These are phyloP conservation scores for Penicillium sp. DNA, from an alignment of 2,329 filamentous ascomycete species.

Conservation along the genomic window DNA sequence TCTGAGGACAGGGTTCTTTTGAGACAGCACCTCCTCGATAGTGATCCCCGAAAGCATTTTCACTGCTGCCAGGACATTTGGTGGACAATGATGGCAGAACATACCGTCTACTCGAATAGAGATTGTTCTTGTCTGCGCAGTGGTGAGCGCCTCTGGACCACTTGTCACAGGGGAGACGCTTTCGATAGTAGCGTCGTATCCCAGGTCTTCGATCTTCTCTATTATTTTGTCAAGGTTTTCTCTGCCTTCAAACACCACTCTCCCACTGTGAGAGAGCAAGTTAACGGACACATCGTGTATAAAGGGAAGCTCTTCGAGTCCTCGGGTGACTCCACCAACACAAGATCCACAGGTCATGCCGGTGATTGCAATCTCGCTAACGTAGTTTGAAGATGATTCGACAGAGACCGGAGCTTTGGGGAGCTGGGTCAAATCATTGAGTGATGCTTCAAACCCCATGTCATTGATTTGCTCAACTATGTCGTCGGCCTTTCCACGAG, in stretches of 20 bases:
- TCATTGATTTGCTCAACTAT: slow-evolving; percentile 50
- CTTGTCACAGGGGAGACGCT: slow-evolving; percentile 34
- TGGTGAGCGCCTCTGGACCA: slow-evolving; percentile 30
- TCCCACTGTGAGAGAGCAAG: slow-evolving; percentile 50
- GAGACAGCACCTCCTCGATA: slow-evolving; percentile 47
- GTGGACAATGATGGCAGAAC: slow-evolving; percentile 69
- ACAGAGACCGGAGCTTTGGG: slow-evolving; percentile 3
- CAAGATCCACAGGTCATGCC: slow-evolving; percentile 60
- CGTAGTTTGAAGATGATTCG: slow-evolving; percentile 20
- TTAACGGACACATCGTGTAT: slow-evolving; percentile 50
- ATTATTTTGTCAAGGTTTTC: slow-evolving; percentile 46
- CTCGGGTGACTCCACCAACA: slow-evolving; percentile 48
- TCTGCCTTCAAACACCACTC: slow-evolving; percentile 48
- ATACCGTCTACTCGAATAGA: slow-evolving; percentile 67
- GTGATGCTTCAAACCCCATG: slow-evolving; percentile 47
- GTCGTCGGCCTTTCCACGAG: slow-evolving; percentile 45
- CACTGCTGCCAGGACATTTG: slow-evolving; percentile 38
- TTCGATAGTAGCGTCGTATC: slow-evolving; percentile 62
- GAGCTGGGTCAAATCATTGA: slow-evolving; percentile 36
- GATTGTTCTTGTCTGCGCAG: slow-evolving; percentile 51
- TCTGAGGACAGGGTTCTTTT: slow-evolving; percentile 63
- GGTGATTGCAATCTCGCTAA: slow-evolving; percentile 50
- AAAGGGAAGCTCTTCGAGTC: slow-evolving; percentile 46
- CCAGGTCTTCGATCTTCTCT: slow-evolving; percentile 54
- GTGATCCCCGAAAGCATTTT: slow-evolving; percentile 48